Evolutionary conservation across 2,329 filamentous ascomycete species (phyloP).

Genomic region (Cladosporium halotolerans): DNA sequence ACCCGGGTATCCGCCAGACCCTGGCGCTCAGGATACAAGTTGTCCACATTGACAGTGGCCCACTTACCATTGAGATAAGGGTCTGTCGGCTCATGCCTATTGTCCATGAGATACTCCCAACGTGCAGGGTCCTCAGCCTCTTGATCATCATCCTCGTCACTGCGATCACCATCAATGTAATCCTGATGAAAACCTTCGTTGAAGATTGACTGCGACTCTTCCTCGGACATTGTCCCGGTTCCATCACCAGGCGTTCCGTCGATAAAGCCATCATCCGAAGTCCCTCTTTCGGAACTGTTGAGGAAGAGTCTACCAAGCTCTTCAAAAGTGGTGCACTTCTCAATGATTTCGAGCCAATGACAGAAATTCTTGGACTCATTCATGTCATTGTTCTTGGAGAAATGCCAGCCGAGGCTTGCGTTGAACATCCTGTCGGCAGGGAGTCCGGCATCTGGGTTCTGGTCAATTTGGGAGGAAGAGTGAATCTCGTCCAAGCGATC

Average conservation of each 20-base stretch:
- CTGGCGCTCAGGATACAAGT: conserved; percentile 8
- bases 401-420: conserved; percentile 9
- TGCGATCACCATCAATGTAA: too few species aligned
- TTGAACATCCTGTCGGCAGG: neutral
- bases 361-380: conserved; percentile 8
- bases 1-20: neutral
- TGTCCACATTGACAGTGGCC: conserved; percentile 17
- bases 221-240: neutral
- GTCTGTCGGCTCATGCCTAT: neutral
- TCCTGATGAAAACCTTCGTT: neutral
- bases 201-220: neutral
- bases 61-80: conserved; percentile 8
- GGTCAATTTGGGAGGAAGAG: conserved; percentile 6
- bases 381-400: neutral
- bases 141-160: too few species aligned
- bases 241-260: neutral
- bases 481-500: conserved; percentile 17
- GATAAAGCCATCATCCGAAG: neutral
- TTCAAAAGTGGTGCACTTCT: neutral
- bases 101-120: neutral
- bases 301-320: conserved; percentile 9
- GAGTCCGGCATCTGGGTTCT: neutral
- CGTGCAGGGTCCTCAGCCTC: too few species aligned
- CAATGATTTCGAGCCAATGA: conserved; percentile 16
- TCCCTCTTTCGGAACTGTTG: neutral